These are phyloP conservation scores for Saccharum hybrid DNA, from an alignment of 202 grass and related monocot genomes.

Conservation along the genomic window DNA sequence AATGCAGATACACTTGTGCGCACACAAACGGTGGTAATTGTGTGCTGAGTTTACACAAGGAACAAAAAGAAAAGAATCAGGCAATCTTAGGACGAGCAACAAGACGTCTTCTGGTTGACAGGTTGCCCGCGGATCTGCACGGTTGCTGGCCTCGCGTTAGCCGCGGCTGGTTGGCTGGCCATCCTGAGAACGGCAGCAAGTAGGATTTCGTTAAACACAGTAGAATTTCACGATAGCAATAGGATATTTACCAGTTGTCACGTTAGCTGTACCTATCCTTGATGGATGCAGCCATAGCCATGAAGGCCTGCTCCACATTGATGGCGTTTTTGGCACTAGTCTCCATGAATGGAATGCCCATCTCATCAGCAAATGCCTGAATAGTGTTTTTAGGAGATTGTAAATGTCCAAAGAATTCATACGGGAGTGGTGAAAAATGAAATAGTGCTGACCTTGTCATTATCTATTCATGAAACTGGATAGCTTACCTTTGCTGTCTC, in stretches of 20 bases:
- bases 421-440: no score
- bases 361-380: slow-evolving; percentile 80
- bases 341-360: slow-evolving; percentile 91
- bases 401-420: not conserved
- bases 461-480: not conserved
- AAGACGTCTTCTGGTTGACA: slow-evolving; percentile 66
- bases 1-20: slow-evolving; percentile 17
- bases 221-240: not conserved
- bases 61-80: not conserved
- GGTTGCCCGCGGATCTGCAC: slow-evolving; percentile 79
- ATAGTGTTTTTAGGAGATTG: not conserved
- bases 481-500: slow-evolving; percentile 65
- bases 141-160: slow-evolving; percentile 55
- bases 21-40: not conserved
- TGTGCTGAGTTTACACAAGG: slow-evolving; percentile 11
- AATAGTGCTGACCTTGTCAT: not conserved
- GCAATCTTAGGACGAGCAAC: slow-evolving; percentile 49
- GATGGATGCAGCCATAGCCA: slow-evolving; percentile 78
- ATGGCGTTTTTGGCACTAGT: slow-evolving; percentile 79
- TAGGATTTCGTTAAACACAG: not conserved
- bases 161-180: slow-evolving; percentile 68
- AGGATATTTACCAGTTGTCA: not conserved
- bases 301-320: slow-evolving; percentile 80
- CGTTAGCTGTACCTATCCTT: slow-evolving; percentile 58
- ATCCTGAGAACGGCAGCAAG: slow-evolving; percentile 53